A percentile compares a stretch with the other conserved stretches of the same genome.
Conservation (phyloP, 805 yeast genomes). For the Cyberlindnera suaveolens region DNA sequence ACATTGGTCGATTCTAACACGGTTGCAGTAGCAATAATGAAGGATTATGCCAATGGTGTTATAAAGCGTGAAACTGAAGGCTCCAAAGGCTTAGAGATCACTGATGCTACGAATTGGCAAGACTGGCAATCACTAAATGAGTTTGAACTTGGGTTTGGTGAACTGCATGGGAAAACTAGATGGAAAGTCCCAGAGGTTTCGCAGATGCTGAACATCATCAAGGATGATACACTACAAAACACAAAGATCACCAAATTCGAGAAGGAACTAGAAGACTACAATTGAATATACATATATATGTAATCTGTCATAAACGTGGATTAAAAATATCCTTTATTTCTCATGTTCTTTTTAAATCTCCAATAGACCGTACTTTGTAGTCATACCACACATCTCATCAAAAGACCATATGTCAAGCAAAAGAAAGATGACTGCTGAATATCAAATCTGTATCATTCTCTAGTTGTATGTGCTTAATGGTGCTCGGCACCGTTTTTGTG, state of each 20-base stretch:
- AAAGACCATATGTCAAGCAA: too few relatives aligned
- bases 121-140: constrained; percentile 59
- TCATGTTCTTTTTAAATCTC: not conserved
- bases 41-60: constrained; percentile 40
- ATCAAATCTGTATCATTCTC: not conserved
- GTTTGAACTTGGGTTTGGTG: constrained; percentile 47
- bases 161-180: constrained; percentile 42
- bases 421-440: not conserved
- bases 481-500: constrained; percentile 38
- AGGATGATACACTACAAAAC: constrained; percentile 1
- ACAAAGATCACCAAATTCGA: constrained; percentile 1
- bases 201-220: constrained; percentile 41
- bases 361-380: too few relatives aligned
- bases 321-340: not conserved
- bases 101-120: constrained; percentile 47
- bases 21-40: constrained; percentile 59
- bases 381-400: not conserved
- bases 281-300: constrained; percentile 1
- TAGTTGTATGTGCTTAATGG: not conserved
- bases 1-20: constrained; percentile 82
- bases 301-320: constrained; percentile 4
- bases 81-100: constrained; percentile 24
- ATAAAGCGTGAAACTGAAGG: constrained; percentile 1
- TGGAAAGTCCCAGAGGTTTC: constrained; percentile 45
- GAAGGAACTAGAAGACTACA: constrained; percentile 5